Conservation (phyloP, 495 filamentous ascomycete species). For the Annulohypoxylon maeteangense region DNA sequence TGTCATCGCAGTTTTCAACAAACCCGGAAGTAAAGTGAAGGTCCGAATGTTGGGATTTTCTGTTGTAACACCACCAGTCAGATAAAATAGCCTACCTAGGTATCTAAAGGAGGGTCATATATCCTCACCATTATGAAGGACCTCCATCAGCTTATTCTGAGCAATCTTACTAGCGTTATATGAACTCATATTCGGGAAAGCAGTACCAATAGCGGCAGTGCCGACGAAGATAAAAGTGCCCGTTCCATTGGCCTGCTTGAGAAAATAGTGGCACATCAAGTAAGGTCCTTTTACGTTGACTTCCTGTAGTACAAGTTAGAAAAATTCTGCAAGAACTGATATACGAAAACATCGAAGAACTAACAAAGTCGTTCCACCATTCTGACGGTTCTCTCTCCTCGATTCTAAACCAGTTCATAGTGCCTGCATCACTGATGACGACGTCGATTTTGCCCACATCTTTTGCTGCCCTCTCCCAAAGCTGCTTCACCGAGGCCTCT, state of each 20-base stretch:
- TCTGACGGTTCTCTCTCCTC: constrained; percentile 16
- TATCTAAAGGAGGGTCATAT: not conserved
- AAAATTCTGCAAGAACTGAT: not conserved
- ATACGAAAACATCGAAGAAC: not conserved
- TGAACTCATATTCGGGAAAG: constrained; percentile 46
- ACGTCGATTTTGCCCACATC: constrained; percentile 54
- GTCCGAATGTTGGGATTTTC: constrained; percentile 43
- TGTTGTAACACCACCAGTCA: not conserved
- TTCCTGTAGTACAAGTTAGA: constrained; percentile 11
- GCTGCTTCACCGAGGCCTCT: constrained; percentile 43
- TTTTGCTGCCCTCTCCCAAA: constrained; percentile 49
- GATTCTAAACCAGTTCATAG: constrained; percentile 7
- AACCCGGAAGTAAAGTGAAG: constrained; percentile 55
- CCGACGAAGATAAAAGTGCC: constrained; percentile 46
- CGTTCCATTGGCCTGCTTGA: constrained; percentile 43
- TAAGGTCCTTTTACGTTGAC: constrained; percentile 55
- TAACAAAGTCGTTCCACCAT: constrained; percentile 13
- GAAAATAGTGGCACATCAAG: constrained; percentile 50
- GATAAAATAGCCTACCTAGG: too few species aligned
- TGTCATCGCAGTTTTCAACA: constrained; percentile 49
- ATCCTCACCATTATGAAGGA: constrained; percentile 41
- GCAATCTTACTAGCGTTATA: constrained; percentile 55
- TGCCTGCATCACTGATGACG: constrained; percentile 55
- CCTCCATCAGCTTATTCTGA: constrained; percentile 47
- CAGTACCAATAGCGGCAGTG: constrained; percentile 34